Conservation (phyloP, 805 yeast genomes). For the Metschnikowia amazonensis region DNA sequence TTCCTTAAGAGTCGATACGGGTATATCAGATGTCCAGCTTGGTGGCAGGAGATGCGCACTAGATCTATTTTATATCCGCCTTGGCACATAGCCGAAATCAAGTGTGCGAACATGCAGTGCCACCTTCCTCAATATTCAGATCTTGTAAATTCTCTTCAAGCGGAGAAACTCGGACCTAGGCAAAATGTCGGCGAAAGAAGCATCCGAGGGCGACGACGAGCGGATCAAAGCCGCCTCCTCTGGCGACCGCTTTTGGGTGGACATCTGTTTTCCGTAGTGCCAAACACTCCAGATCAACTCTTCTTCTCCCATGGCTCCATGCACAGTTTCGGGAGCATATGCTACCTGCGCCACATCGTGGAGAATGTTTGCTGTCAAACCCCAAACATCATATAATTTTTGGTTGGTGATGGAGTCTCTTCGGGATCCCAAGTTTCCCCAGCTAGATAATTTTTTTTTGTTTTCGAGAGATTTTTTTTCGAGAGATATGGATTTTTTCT, state of each 20-base stretch:
- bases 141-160: constrained; percentile 41
- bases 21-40: no score
- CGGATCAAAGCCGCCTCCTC: constrained; percentile 54
- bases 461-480: no score
- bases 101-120: no score
- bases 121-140: no score
- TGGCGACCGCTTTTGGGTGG: constrained; percentile 40
- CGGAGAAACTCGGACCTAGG: constrained; percentile 41
- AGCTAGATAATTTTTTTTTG: constrained; percentile 16
- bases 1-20: no score
- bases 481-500: no score
- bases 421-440: constrained; percentile 42
- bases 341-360: constrained; percentile 62
- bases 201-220: constrained; percentile 9
- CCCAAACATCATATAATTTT: constrained; percentile 73
- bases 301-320: constrained; percentile 53
- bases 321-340: constrained; percentile 20
- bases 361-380: constrained; percentile 74
- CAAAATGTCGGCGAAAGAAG: constrained; percentile 40
- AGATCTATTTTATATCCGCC: no score
- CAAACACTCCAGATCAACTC: constrained; percentile 57
- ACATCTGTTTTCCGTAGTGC: constrained; percentile 54
- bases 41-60: no score
- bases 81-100: no score
- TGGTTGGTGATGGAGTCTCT: constrained; percentile 37